These are phyloP conservation scores for Coniochaeta hoffmannii DNA, from an alignment of 2,329 filamentous ascomycete genomes.

Conservation along the genomic window DNA sequence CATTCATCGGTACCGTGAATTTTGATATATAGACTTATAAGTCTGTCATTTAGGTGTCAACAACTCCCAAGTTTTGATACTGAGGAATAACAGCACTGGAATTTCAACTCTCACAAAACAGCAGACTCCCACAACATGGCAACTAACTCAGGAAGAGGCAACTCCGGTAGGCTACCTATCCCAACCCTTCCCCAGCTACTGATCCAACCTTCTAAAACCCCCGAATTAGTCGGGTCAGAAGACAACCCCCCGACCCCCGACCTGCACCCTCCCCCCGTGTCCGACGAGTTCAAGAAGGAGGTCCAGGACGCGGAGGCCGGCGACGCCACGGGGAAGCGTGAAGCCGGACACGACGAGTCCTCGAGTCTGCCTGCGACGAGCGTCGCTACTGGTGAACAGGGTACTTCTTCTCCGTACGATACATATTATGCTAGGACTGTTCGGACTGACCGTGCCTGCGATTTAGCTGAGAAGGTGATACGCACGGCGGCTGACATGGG, in stretches of 20 bases:
- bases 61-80: too few relatives aligned
- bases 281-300: background rate
- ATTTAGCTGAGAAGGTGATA: background rate
- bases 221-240: background rate
- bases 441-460: background rate
- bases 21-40: too few relatives aligned
- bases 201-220: background rate
- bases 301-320: background rate
- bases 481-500: background rate
- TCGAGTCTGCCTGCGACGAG: background rate
- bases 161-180: background rate
- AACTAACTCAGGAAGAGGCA: conserved; percentile 1
- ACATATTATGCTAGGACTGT: too few relatives aligned
- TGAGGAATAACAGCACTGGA: too few relatives aligned
- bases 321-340: background rate
- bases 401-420: background rate
- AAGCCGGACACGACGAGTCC: background rate
- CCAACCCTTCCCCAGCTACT: background rate
- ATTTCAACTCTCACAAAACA: background rate
- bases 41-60: too few relatives aligned
- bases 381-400: background rate
- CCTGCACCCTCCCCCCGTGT: background rate
- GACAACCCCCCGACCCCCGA: background rate
- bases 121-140: background rate
- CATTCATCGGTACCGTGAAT: background rate